Base-by-base conservation (phyloP, 768 basidiomycete genomes). In the Suillus subalutaceus region DNA sequence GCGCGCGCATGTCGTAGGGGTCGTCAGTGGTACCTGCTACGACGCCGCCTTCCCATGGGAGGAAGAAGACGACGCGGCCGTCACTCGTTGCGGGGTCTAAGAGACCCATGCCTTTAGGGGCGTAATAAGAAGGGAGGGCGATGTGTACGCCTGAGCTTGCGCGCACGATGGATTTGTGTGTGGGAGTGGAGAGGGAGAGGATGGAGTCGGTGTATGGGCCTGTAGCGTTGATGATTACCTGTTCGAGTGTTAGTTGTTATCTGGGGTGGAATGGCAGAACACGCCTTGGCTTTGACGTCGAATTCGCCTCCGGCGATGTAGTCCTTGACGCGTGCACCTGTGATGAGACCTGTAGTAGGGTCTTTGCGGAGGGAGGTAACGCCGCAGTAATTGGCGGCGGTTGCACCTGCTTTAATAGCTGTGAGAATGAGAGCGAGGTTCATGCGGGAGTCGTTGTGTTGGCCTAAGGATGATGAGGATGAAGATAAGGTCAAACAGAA, bases 361-460 rank as follows among this genome's bases (percentile, higher is more conserved):
- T 85, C 82, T 79, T 97, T 97, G 78, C 88, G 85, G 5, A 99
- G 82, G 3, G 82, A 76, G 13, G 88, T 90, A 61, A 97, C 95
- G 72, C 96, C 91, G 75, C 88, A 88, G 79, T 99, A 93, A 82
- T 99, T 99, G 58, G 90, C 88, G 20, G 91, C 90, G 9, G 85
- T 85, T 6, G 96, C 95, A 53, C 96, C 96, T 62, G 92, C 87
- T 72, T 94, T 92, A 53, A 98, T 93, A 6, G 97, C 97, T 20
- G 91, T 97, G 88, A 98, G 89, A 72, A 97, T 86, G 40, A 99
- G 83, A 0, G 97, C 94, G 63, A 97, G 86, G 81, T 99, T 99
- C 97, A 99, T 99, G 16, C 97, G 88, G 1, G 97, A 91, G 72
- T 99, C 97, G 72, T 99, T 99, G 79, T 99, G 97, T 80, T 98